phyloP scores from a whole-genome alignment of 169 alveolate species.

The Besnoitia besnoiti region DNA sequence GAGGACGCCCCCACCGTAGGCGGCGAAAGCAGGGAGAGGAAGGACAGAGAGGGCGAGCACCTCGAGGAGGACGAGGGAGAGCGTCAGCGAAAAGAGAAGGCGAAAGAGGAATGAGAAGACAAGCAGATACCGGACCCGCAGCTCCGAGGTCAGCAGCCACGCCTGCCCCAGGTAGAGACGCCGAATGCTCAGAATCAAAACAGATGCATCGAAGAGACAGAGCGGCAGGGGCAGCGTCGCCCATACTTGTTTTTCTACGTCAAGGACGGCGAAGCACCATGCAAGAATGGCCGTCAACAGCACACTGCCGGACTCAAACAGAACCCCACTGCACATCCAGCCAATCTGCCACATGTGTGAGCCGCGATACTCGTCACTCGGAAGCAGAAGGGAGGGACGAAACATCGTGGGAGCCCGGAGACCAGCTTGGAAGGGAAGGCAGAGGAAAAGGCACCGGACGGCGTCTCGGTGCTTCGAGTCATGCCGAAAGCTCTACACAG shows the following conservation, averaged over 20 bases:
- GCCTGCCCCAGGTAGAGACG: neutral
- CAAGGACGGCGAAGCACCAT: neutral
- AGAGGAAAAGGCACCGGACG: neutral
- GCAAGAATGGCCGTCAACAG: conserved; percentile 24
- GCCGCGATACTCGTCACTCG: conserved; percentile 64
- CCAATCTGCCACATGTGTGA: neutral
- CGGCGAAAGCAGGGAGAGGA: neutral
- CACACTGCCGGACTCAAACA: conserved; percentile 28
- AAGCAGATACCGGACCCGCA: conserved; percentile 39
- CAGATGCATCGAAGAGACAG: neutral
- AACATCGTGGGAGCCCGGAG: conserved; percentile 22
- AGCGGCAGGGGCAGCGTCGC: conserved; percentile 41
- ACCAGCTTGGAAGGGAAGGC: neutral
- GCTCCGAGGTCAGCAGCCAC: conserved; percentile 61
- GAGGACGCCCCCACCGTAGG: conserved; percentile 33
- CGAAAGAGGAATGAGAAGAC: conserved; percentile 45
- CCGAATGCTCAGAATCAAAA: neutral
- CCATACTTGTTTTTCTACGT: neutral
- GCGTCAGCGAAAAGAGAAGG: neutral
- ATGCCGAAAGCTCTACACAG: neutral
- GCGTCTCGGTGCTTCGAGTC: neutral
- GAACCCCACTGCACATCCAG: conserved; percentile 47
- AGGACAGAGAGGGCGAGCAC: conserved; percentile 16
- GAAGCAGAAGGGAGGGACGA: conserved; percentile 62
- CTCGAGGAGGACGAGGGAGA: conserved; percentile 25